phyloP scores from a whole-genome alignment of 805 yeast species.

The Huiozyma sinensis region DNA sequence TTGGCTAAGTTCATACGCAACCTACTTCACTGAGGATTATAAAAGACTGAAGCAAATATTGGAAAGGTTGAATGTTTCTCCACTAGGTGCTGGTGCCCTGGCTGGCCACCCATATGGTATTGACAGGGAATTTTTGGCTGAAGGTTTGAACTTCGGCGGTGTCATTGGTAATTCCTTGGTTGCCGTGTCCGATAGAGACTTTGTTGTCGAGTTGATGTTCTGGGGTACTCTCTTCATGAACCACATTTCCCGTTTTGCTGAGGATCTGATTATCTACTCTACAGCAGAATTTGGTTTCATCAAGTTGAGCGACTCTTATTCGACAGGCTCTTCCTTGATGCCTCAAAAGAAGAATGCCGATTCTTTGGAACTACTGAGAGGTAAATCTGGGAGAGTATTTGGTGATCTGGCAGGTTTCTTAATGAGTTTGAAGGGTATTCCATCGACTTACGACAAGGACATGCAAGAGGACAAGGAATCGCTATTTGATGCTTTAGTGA shows the following conservation, averaged over 20 bases:
- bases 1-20: constrained; percentile 90
- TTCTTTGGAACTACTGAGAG: constrained; percentile 87
- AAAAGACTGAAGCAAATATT: constrained; percentile 73
- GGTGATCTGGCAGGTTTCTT: constrained; percentile 92
- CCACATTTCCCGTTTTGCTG: constrained; percentile 88
- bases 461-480: constrained; percentile 99
- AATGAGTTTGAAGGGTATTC: constrained; percentile 94
- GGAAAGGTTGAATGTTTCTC: constrained; percentile 75
- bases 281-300: constrained; percentile 96
- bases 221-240: constrained; percentile 94
- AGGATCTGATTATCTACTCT: constrained; percentile 90
- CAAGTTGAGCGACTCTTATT: constrained; percentile 90
- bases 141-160: constrained; percentile 66
- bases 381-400: constrained; percentile 94
- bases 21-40: constrained; percentile 86
- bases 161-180: constrained; percentile 91
- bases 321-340: constrained; percentile 97
- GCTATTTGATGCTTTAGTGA: constrained; percentile 78
- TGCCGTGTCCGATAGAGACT: constrained; percentile 97
- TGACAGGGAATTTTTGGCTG: constrained; percentile 82
- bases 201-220: constrained; percentile 88
- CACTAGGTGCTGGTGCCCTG: constrained; percentile 94
- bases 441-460: constrained; percentile 95
- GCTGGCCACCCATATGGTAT: constrained; percentile 99
- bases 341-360: constrained; percentile 99